Percentiles rank a stretch among this genome's conserved stretches.
Conservation (phyloP, 2,329 filamentous ascomycete species). For the Zymoseptoria crescenta region DNA sequence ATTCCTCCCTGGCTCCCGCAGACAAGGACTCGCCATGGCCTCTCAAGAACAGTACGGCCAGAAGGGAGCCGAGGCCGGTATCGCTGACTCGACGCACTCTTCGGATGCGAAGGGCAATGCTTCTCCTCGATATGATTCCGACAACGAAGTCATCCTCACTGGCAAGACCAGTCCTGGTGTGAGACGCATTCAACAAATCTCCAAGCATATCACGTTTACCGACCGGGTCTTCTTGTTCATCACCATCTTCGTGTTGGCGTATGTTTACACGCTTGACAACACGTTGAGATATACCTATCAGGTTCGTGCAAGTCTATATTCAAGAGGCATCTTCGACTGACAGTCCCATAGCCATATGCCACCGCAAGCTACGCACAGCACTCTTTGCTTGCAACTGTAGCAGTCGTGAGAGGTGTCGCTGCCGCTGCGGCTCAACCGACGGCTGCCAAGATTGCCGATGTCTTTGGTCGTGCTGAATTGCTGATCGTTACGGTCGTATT, state of each 20-base stretch:
- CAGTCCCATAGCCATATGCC: slow-evolving; percentile 40
- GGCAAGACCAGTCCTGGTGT: slow-evolving; percentile 41
- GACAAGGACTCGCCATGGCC: not conserved
- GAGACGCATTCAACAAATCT: slow-evolving; percentile 51
- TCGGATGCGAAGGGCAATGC: not conserved
- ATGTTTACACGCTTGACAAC: slow-evolving; percentile 56
- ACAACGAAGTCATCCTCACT: not conserved
- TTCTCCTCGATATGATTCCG: not conserved
- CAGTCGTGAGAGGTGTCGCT: slow-evolving; percentile 51
- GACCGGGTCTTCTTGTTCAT: slow-evolving; percentile 54
- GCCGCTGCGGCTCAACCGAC: slow-evolving; percentile 49
- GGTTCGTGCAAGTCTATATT: slow-evolving; percentile 12
- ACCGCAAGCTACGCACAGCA: slow-evolving; percentile 46
- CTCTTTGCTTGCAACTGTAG: slow-evolving; percentile 51
- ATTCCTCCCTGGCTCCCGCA: not conserved
- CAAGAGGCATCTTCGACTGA: not conserved
- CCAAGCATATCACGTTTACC: slow-evolving; percentile 42
- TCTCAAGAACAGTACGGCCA: not conserved
- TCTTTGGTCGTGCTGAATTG: slow-evolving; percentile 53
- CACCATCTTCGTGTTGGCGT: slow-evolving; percentile 55
- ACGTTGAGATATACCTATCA: slow-evolving; percentile 49
- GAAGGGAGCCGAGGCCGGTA: not conserved
- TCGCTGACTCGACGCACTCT: not conserved
- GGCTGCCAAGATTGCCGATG: slow-evolving; percentile 52
- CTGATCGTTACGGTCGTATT: slow-evolving; percentile 49